phyloP scores from a whole-genome alignment of 2,329 filamentous ascomycete genomes.

The Neoarthrinium moseri region DNA sequence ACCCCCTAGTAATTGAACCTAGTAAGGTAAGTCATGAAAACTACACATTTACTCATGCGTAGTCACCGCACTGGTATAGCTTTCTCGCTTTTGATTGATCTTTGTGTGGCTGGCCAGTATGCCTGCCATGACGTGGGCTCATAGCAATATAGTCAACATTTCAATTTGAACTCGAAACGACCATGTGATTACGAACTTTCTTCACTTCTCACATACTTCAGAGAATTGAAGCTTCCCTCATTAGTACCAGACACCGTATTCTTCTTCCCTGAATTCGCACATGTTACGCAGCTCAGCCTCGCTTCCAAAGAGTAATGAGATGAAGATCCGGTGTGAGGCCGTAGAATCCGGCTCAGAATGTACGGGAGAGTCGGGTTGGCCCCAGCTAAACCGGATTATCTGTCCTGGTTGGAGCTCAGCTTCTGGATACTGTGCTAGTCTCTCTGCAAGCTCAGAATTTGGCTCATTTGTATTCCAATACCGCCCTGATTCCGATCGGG shows the following conservation, averaged over 20 bases:
- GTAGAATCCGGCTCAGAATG: slow-evolving; percentile 13
- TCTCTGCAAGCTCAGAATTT: slow-evolving; percentile 2
- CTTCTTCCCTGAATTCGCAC: not conserved
- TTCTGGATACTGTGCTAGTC: not conserved
- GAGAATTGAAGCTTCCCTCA: not conserved
- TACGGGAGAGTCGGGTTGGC: slow-evolving; percentile 7
- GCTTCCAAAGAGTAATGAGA: slow-evolving; percentile 10
- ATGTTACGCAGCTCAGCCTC: slow-evolving; percentile 11
- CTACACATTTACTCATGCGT: too few relatives aligned
- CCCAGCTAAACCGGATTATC: slow-evolving; percentile 13
- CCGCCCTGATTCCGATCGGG: not conserved
- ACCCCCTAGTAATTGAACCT: too few relatives aligned
- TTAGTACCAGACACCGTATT: not conserved
- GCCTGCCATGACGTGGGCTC: too few relatives aligned
- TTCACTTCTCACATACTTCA: too few relatives aligned
- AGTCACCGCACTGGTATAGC: too few relatives aligned
- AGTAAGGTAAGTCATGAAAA: too few relatives aligned
- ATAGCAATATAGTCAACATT: too few relatives aligned
- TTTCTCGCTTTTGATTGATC: too few relatives aligned
- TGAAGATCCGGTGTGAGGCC: slow-evolving; percentile 6
- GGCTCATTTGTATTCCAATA: not conserved
- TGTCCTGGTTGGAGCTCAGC: not conserved
- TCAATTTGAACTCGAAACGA: too few relatives aligned
- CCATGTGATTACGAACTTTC: too few relatives aligned
- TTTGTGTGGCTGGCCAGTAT: too few relatives aligned